phyloP scores from a whole-genome alignment of 805 yeast species.

The Sugiyamaella boreocaroliniensis region DNA sequence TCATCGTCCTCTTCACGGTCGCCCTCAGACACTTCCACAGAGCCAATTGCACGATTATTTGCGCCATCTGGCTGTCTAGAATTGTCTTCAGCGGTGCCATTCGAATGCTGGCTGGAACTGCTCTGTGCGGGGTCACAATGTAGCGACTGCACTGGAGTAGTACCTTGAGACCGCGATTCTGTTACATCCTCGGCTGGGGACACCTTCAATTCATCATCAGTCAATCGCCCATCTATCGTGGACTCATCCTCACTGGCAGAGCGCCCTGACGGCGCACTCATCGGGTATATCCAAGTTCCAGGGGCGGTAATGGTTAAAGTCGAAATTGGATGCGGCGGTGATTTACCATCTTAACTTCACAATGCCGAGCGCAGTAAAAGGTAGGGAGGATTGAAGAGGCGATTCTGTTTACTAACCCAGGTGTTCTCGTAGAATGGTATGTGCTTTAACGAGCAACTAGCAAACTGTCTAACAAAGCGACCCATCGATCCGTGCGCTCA shows the following conservation, averaged over 20 bases:
- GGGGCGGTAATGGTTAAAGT: background rate
- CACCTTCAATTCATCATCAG: background rate
- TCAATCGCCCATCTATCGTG: background rate
- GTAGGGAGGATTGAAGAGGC: background rate
- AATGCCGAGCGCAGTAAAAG: constrained; percentile 9
- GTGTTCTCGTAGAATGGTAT: constrained; percentile 32
- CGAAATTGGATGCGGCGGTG: background rate
- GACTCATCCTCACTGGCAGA: background rate
- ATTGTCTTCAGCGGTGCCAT: too few relatives aligned
- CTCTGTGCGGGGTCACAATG: too few relatives aligned
- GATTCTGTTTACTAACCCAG: constrained; percentile 18
- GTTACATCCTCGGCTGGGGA: background rate
- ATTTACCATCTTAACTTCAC: background rate
- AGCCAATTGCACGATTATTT: too few relatives aligned
- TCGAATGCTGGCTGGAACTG: too few relatives aligned
- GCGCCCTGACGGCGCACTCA: background rate
- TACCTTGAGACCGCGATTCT: background rate
- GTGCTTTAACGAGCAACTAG: background rate
- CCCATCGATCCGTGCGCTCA: constrained; percentile 85
- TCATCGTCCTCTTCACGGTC: background rate
- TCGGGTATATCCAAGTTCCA: background rate
- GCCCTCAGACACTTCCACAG: background rate
- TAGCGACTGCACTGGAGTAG: too few relatives aligned
- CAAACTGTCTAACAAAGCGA: constrained; percentile 42
- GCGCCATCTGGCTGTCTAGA: too few relatives aligned